Conservation (phyloP, 345 rosid species). For the Citrus hindsii region DNA sequence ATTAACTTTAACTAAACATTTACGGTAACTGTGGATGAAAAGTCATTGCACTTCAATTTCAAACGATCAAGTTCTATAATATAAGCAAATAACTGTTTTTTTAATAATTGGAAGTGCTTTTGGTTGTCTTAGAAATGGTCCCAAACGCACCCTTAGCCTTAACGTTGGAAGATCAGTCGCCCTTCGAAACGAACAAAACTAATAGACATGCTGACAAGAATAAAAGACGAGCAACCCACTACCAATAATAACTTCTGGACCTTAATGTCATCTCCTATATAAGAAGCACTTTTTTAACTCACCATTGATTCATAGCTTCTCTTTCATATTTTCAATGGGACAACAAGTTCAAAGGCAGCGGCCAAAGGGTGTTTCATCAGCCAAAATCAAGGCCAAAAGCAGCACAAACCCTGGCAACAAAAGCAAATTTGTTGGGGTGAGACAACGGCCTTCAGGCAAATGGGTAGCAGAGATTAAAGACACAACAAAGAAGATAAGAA, state of each 20-base stretch:
- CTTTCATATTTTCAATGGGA: conserved; percentile 29
- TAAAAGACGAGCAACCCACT: conserved; percentile 54
- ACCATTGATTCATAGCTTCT: neutral
- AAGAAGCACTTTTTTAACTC: conserved; percentile 14
- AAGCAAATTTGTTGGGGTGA: conserved; percentile 73
- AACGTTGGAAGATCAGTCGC: conserved; percentile 26
- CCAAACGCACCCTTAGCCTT: neutral
- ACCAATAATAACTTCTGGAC: conserved; percentile 10
- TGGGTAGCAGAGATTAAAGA: conserved; percentile 97
- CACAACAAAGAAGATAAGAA: conserved; percentile 78
- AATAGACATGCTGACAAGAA: conserved; percentile 31
- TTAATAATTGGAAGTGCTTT: neutral
- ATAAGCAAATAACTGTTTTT: neutral
- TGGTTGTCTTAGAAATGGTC: neutral
- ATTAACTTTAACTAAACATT: too few species aligned
- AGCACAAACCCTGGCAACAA: conserved; percentile 31
- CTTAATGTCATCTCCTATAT: conserved; percentile 11
- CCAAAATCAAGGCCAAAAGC: neutral
- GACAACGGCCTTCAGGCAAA: conserved; percentile 88
- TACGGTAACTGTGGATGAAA: too few species aligned
- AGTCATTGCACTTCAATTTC: too few species aligned
- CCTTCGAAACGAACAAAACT: conserved; percentile 7
- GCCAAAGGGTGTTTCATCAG: conserved; percentile 15
- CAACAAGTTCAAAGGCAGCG: conserved; percentile 20
- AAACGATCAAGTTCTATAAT: neutral